A percentile compares a stretch with the other conserved stretches of the same genome.
Evolutionary conservation across 2,329 filamentous ascomycete genomes (phyloP).

Genomic region (Penicillium sp.): DNA sequence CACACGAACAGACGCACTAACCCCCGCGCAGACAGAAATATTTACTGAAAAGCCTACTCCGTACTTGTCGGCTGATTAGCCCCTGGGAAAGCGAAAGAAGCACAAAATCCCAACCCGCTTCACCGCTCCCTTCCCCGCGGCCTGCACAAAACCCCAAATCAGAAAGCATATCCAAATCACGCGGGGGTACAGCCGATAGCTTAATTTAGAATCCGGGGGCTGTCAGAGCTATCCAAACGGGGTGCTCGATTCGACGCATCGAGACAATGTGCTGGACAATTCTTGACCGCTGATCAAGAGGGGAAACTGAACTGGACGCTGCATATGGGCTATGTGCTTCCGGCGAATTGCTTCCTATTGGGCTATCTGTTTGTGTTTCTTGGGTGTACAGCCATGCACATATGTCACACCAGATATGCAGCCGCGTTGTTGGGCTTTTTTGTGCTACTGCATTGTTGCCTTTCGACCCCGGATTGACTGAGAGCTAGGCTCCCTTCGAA

Average conservation of each 20-base stretch:
- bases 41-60: background rate
- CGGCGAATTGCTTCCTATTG: background rate
- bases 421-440: background rate
- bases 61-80: background rate
- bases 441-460: background rate
- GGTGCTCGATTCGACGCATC: slow-evolving; percentile 1
- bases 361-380: background rate
- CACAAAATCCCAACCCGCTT: background rate
- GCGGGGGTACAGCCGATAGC: background rate
- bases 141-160: background rate
- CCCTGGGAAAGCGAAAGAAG: background rate
- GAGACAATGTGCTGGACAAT: slow-evolving; percentile 3
- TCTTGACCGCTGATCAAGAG: slow-evolving; percentile 6
- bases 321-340: background rate
- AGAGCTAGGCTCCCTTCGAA: background rate
- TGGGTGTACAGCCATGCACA: background rate
- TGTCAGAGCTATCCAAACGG: background rate
- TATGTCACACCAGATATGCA: slow-evolving; percentile 1
- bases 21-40: background rate
- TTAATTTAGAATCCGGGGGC: background rate
- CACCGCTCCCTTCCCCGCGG: slow-evolving; percentile 5
- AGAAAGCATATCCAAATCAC: background rate
- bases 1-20: background rate
- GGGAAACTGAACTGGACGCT: background rate
- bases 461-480: background rate